Base-by-base conservation (phyloP, 2,329 filamentous ascomycete genomes). In the Ceratocystis eucalypticola region DNA sequence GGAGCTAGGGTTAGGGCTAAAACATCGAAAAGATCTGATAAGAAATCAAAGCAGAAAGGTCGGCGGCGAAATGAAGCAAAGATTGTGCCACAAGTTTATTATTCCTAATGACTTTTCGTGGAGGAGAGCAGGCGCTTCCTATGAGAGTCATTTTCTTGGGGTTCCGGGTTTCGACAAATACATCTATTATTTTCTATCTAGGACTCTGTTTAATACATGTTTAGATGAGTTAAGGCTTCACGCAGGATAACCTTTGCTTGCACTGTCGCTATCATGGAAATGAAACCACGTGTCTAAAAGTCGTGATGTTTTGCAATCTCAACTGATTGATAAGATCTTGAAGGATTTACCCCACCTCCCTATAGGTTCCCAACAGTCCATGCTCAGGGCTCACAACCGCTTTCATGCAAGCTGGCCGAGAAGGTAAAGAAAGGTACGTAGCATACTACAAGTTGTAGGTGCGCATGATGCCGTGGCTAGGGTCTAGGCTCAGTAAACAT, bases 271-370 rank as follows among this genome's bases (percentile, higher is more conserved):
- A 4, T 33, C 28, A 37, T 20, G 28, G 10, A 59, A 59, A 37
- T 15, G 28, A 59, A 37, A n/a, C 15, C 15, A 25, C 1, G 7
- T 48, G 46, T 12, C 4, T 25, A 28, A 20, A 46, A 20, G 15
- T 66, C 20, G 65, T 17, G 65, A 66, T 66, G 61, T 25, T 48
- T 57, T 20, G 44, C 6, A 61, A 41, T 17, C 46, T 41, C 57
- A 50, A 66, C 66, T 68, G 66, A 68, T 68, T 68, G 66, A 68
- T 68, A 66, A 68, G 66, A 68, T 68, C 66, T 65, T 64, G 25
- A 2, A 50, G 55, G 28, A 37, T 37, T 37, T 17, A 59, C 17
- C 55, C 28, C 8, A 37, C 17, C 28, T 30, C 55, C 30, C 17
- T 30, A 15, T 10, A 12, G 55, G 22, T n/a, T 33, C 28, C 55